These are phyloP conservation scores for Oryza officinalis DNA, from an alignment of 176 grass and related monocot genomes.

Conservation along the genomic window DNA sequence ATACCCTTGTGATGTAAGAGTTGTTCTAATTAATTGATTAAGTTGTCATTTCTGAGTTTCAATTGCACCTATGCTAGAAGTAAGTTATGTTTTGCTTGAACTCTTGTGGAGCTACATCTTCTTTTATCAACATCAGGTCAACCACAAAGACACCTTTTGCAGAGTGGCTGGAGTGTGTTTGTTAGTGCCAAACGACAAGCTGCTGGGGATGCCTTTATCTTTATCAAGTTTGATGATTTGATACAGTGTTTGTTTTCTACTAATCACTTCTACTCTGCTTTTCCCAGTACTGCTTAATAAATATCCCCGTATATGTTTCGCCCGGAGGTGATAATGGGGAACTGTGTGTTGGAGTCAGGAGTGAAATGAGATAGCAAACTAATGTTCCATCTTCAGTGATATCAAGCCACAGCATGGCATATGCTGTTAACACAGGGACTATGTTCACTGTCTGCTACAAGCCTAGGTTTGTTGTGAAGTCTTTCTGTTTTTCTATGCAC, in stretches of 20 bases:
- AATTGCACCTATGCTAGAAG: background rate
- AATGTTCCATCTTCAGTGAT: conserved; percentile 96
- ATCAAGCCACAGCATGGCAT: conserved; percentile 97
- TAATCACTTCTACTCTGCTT: too few relatives aligned
- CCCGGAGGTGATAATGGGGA: conserved; percentile 83
- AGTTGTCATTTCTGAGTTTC: background rate
- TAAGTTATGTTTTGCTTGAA: background rate
- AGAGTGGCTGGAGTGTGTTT: conserved; percentile 99
- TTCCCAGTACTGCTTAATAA: background rate
- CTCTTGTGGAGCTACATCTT: background rate
- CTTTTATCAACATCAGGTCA: conserved; percentile 63
- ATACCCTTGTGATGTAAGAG: background rate
- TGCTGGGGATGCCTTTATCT: conserved; percentile 96
- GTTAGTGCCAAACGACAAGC: conserved; percentile 89
- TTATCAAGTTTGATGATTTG: conserved; percentile 62
- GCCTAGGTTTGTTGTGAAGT: conserved; percentile 59
- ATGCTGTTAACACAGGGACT: conserved; percentile 85
- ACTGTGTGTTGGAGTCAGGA: conserved; percentile 85
- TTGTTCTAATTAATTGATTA: background rate
- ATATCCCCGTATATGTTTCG: background rate
- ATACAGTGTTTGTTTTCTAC: background rate
- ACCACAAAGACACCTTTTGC: conserved; percentile 86
- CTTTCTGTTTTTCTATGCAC: background rate
- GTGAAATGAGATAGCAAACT: conserved; percentile 89
- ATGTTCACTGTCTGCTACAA: conserved; percentile 97